Conservation (phyloP, 2,329 filamentous ascomycete species). For the Cordyceps tenuipes region DNA sequence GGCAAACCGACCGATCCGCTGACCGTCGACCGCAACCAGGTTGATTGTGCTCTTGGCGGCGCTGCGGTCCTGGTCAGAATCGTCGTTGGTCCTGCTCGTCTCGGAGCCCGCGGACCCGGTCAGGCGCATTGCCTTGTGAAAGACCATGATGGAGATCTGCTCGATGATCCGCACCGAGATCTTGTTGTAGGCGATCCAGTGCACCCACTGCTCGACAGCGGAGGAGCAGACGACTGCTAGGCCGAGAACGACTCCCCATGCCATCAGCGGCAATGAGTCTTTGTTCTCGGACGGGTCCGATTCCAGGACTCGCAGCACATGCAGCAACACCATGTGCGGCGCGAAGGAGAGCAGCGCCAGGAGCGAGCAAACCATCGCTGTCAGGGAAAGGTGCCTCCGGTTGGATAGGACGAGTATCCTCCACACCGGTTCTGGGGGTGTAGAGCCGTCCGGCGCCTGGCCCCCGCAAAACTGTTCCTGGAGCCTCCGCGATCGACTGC, state of each 20-base stretch:
- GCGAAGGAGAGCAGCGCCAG: background rate
- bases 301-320: background rate
- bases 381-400: background rate
- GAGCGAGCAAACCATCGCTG: background rate
- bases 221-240: background rate
- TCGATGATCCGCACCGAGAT: background rate
- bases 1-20: background rate
- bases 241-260: background rate
- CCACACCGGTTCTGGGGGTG: background rate
- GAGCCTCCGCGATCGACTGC: background rate
- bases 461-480: background rate
- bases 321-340: background rate
- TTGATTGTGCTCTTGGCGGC: background rate
- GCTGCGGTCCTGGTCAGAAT: background rate
- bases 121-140: background rate
- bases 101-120: background rate
- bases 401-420: background rate
- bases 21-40: background rate
- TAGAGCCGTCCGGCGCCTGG: background rate
- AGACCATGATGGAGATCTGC: constrained; percentile 1
- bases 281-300: background rate
- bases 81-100: background rate
- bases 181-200: background rate
- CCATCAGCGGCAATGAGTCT: background rate
- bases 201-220: background rate